Conservation (phyloP, 2,329 filamentous ascomycete genomes). For the Colletotrichum sp. region DNA sequence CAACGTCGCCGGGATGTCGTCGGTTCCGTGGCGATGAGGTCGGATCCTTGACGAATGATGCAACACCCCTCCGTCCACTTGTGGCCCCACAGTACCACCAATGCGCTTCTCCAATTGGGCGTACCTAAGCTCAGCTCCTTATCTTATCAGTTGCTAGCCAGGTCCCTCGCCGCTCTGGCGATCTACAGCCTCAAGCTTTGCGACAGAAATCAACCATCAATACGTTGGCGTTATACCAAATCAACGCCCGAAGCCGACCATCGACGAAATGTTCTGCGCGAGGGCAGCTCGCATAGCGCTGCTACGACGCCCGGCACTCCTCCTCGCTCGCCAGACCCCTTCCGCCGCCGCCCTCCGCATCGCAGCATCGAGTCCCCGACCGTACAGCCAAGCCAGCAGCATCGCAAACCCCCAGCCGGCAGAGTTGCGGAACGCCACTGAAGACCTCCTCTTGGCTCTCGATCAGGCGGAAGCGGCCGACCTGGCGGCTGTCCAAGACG, state of each 20-base stretch:
- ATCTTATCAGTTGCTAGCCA: conserved; percentile 1
- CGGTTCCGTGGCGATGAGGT: not conserved
- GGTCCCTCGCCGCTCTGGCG: not conserved
- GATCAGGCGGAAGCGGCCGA: not conserved
- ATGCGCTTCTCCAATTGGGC: not conserved
- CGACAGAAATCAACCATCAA: not conserved
- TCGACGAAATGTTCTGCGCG: not conserved
- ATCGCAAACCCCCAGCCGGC: not conserved
- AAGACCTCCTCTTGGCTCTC: not conserved
- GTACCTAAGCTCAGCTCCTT: not conserved
- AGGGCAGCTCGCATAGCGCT: not conserved
- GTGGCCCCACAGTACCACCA: not conserved
- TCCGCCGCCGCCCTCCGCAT: not conserved
- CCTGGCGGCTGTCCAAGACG: not conserved
- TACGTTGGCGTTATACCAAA: accelerated
- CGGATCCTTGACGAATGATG: not conserved
- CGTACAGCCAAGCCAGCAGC: not conserved
- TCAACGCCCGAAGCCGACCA: not conserved
- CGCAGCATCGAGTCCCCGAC: not conserved
- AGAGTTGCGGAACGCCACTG: not conserved
- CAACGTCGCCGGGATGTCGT: not conserved
- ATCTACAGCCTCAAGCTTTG: not conserved
- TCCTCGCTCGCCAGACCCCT: not conserved
- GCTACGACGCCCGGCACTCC: not conserved
- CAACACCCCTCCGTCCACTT: not conserved